These are phyloP conservation scores for Puccinia polysora DNA, from an alignment of 1,284 basidiomycete genomes.

Conservation along the genomic window DNA sequence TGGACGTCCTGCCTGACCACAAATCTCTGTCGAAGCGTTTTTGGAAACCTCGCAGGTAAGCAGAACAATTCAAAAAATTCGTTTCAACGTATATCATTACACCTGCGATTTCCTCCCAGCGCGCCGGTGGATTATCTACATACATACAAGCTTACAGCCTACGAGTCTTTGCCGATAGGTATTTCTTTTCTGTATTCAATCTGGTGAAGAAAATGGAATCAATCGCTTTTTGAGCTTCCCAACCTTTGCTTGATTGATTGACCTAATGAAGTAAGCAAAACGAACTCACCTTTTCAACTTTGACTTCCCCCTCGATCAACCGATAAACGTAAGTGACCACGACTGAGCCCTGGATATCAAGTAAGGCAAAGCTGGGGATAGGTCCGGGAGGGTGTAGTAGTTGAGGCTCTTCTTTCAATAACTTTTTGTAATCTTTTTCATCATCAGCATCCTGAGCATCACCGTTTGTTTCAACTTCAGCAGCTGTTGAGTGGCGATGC, in stretches of 20 bases:
- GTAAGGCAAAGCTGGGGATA: slow-evolving; percentile 78
- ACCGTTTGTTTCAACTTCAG: background rate
- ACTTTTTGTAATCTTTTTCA: background rate
- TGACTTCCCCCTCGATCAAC: slow-evolving; percentile 77
- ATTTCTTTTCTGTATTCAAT: slow-evolving; percentile 43
- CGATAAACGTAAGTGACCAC: slow-evolving; percentile 95
- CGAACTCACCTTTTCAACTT: slow-evolving; percentile 29
- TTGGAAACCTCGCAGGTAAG: too few species aligned
- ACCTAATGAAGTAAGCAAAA: background rate
- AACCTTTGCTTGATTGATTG: slow-evolving; percentile 55
- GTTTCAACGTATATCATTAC: too few species aligned
- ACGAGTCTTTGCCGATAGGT: slow-evolving; percentile 24
- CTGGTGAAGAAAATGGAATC: too few species aligned
- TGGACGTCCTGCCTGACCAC: too few species aligned
- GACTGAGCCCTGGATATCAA: slow-evolving; percentile 90
- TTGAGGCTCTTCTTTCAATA: slow-evolving; percentile 8
- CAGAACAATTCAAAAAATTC: too few species aligned
- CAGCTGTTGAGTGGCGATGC: background rate
- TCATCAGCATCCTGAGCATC: background rate
- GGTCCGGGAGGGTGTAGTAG: slow-evolving; percentile 54
- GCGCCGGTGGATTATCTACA: too few species aligned
- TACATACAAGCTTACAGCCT: background rate
- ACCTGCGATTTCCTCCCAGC: too few species aligned
- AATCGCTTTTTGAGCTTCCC: background rate
- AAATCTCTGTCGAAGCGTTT: too few species aligned